Percentiles rank a stretch among this genome's conserved stretches.
Evolutionary conservation across 225 moss, liverwort and hornwort species (phyloP).

Genomic region (Rhytidiadelphus loreus): DNA sequence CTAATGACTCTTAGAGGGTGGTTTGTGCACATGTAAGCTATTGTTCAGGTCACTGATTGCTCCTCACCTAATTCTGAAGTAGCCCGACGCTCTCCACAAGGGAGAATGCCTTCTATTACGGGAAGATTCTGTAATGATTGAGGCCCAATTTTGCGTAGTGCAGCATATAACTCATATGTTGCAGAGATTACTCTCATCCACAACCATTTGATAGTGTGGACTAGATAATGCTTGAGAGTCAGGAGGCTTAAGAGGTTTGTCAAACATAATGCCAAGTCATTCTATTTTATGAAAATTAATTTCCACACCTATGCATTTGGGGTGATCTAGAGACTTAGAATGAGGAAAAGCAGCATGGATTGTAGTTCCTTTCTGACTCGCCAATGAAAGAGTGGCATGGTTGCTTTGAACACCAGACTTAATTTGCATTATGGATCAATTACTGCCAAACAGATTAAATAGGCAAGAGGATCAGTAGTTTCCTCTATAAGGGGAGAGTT

Average conservation of each 20-base stretch:
- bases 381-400: neutral
- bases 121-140: neutral
- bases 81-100: neutral
- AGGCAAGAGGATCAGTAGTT: neutral
- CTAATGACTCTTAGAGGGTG: neutral
- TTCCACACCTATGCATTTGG: neutral
- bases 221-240: neutral
- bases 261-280: neutral
- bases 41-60: neutral
- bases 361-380: no score
- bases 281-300: neutral
- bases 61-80: neutral
- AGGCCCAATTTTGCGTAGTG: constrained; percentile 1
- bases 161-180: constrained; percentile 17
- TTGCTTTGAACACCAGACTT: neutral
- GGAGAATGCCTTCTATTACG: neutral
- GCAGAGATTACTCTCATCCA: neutral
- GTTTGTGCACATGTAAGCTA: neutral
- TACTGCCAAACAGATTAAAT: no score
- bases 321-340: neutral
- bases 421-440: neutral
- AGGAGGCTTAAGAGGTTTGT: neutral
- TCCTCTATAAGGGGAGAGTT: neutral
- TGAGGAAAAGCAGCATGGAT: neutral
- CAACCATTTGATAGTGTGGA: neutral